Percentiles rank a stretch among this genome's conserved stretches.
These are phyloP conservation scores for Urtica urens DNA, from an alignment of 306 rosid genomes.

Conservation along the genomic window DNA sequence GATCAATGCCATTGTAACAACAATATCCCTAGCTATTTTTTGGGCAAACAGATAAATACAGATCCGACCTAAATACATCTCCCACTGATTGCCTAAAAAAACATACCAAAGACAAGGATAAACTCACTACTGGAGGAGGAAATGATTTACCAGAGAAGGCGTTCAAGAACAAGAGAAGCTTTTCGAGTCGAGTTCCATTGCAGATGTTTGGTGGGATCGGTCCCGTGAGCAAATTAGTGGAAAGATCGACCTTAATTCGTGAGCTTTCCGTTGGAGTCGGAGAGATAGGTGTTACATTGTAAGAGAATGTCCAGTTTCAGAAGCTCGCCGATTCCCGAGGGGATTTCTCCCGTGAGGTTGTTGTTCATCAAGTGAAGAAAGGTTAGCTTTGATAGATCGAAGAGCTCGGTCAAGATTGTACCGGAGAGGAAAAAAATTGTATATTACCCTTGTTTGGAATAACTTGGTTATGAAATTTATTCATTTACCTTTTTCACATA, in stretches of 20 bases:
- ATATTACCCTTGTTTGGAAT: too few species aligned
- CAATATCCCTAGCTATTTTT: too few species aligned
- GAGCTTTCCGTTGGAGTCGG: conserved; percentile 38
- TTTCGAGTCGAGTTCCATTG: conserved; percentile 43
- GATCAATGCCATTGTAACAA: too few species aligned
- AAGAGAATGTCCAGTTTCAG: conserved; percentile 43
- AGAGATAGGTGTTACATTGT: conserved; percentile 69
- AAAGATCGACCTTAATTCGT: conserved; percentile 47
- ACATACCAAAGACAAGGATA: too few species aligned
- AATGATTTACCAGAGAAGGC: too few species aligned
- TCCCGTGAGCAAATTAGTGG: conserved; percentile 69
- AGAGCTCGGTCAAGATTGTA: conserved; percentile 39
- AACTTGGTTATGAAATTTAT: too few species aligned
- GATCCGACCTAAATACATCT: too few species aligned
- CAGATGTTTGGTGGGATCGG: conserved; percentile 57
- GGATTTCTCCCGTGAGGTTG: conserved; percentile 57
- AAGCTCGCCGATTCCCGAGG: conserved; percentile 49
- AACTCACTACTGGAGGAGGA: too few species aligned
- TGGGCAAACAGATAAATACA: too few species aligned
- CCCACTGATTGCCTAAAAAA: too few species aligned
- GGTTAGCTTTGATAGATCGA: conserved; percentile 27
- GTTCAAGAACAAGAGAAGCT: conserved; percentile 58
- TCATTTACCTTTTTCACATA: too few species aligned
- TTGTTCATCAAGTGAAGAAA: conserved; percentile 46
- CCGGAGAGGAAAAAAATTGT: too few species aligned